phyloP scores from a whole-genome alignment of 306 rosid species.

The Sophora flavescens region DNA sequence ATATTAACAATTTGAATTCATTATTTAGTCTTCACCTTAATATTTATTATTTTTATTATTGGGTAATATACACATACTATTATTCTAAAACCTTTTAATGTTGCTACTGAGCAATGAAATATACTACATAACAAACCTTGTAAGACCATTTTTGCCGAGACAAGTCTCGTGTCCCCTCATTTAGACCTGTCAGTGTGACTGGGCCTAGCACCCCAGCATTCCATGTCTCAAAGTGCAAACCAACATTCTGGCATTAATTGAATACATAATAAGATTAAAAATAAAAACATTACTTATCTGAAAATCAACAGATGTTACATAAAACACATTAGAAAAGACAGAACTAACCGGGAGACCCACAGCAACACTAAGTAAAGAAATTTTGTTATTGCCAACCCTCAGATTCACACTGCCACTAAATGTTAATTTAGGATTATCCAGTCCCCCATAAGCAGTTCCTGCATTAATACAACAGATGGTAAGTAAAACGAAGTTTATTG shows the following conservation, averaged over 20 bases:
- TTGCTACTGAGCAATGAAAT: neutral
- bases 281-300: neutral
- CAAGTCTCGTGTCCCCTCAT: slow-evolving; percentile 72
- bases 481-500: slow-evolving; percentile 37
- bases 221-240: slow-evolving; percentile 78
- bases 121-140: slow-evolving; percentile 64
- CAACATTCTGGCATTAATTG: slow-evolving; percentile 75
- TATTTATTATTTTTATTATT: neutral
- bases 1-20: slow-evolving; percentile 3
- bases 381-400: slow-evolving; percentile 82
- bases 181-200: slow-evolving; percentile 68
- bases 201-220: slow-evolving; percentile 84
- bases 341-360: slow-evolving; percentile 94
- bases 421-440: slow-evolving; percentile 65
- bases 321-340: slow-evolving; percentile 19
- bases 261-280: slow-evolving; percentile 16
- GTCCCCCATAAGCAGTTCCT: slow-evolving; percentile 79
- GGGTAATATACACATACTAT: neutral
- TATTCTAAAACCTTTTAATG: slow-evolving; percentile 12
- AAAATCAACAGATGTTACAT: slow-evolving; percentile 20
- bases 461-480: slow-evolving; percentile 40
- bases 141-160: slow-evolving; percentile 90
- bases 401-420: slow-evolving; percentile 71
- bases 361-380: slow-evolving; percentile 83
- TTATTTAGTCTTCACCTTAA: neutral